These are phyloP conservation scores for Begonia masoniana DNA, from an alignment of 306 rosid species.

Conservation along the genomic window DNA sequence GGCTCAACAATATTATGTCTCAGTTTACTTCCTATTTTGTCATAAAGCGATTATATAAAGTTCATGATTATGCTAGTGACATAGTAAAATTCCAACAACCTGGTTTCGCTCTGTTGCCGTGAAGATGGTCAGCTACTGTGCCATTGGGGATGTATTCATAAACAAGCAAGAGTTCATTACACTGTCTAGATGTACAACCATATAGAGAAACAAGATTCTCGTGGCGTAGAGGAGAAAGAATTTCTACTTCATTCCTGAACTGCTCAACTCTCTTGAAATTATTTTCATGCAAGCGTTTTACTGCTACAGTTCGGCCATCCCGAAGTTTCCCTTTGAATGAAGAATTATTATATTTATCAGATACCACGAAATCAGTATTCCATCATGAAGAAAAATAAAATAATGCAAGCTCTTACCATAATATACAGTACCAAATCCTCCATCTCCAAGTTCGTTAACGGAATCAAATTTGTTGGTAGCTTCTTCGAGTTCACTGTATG, in stretches of 20 bases:
- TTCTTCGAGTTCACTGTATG: slow-evolving; percentile 51
- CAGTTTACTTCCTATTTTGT: too few relatives aligned
- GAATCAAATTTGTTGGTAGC: slow-evolving; percentile 58
- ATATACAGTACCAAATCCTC: slow-evolving; percentile 83
- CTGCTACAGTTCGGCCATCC: slow-evolving; percentile 72
- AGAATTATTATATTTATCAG: too few relatives aligned
- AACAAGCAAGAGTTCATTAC: slow-evolving; percentile 74
- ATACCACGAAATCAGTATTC: too few relatives aligned
- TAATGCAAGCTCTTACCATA: slow-evolving; percentile 26
- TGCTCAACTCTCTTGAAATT: slow-evolving; percentile 64
- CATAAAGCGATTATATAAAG: too few relatives aligned
- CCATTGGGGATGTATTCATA: slow-evolving; percentile 75
- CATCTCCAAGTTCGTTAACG: slow-evolving; percentile 66
- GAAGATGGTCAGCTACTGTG: slow-evolving; percentile 81
- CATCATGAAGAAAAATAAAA: too few relatives aligned
- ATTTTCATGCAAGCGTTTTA: slow-evolving; percentile 68
- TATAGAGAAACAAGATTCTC: slow-evolving; percentile 62
- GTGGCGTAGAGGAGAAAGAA: slow-evolving; percentile 47
- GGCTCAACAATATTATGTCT: too few relatives aligned
- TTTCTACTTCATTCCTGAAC: slow-evolving; percentile 61
- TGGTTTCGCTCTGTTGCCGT: slow-evolving; percentile 37
- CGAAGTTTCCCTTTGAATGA: slow-evolving; percentile 15
- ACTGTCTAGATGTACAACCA: slow-evolving; percentile 70
- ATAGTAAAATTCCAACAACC: not conserved
- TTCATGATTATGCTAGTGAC: too few relatives aligned